Evolutionary conservation across 2,329 filamentous ascomycete genomes (phyloP), one percentile per base, ranked within the genome.

Genomic region (Ophiostoma perfectum): DNA sequence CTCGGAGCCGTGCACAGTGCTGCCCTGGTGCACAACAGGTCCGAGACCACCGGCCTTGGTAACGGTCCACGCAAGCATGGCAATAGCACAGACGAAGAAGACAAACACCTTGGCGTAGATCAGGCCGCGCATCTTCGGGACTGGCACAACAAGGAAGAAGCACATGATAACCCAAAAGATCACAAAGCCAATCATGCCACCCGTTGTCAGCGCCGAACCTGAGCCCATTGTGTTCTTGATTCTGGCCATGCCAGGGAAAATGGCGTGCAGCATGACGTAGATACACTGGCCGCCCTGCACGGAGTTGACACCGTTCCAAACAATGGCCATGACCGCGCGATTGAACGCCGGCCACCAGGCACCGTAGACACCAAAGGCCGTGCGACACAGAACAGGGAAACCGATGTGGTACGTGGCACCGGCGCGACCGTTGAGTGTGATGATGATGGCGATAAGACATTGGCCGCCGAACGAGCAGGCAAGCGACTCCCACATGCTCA

Each of bases 401-500:
- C 76, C 76, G 39, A 82, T 76, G 64, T 81, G 79, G 71, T 82
- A 82, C 38, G 63, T 65, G 27, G 68, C 68, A 14, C 68, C 68
- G n/a, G 68, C 62, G 27, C 68, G 68, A 52, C 68, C 79, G 69
- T 81, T 82, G 14, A 81, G 72, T 0, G 77, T 77, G 73, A 81
- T 80, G 69, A 80, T 72, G 69, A 78, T 65, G 47, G 77, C 77
- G 67, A 79, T 78, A 9, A 82, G 73, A 38, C 77, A 74, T 47
- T 81, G 77, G 58, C 82, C 82, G 4, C 76, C 79, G 42, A 79
- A 73, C 60, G 77, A 73, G 73, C 79, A 77, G 64, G 73, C 79
- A 41, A 83, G 70, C 14, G 78, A 77, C 72, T 83, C 81, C 82
- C 82, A 84, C 77, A 83, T 81, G 55, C 77, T 79, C 36, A 84